phyloP scores from a whole-genome alignment of 495 filamentous ascomycete species.

The Choiromyces venosus region DNA sequence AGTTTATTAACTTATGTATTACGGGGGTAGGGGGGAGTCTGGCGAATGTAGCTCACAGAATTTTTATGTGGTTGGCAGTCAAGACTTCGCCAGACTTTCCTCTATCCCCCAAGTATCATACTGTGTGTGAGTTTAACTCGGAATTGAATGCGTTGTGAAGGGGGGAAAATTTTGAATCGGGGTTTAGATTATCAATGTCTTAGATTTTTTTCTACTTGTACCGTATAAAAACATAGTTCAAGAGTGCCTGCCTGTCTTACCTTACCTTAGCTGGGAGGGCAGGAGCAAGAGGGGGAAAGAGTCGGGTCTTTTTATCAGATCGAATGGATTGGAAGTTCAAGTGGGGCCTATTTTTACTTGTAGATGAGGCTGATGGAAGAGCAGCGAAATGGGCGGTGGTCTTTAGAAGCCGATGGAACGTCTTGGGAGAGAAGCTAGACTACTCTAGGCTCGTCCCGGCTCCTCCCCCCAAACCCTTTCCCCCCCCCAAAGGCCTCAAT shows the following conservation, averaged over 20 bases:
- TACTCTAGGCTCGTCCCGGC: slow-evolving; percentile 20
- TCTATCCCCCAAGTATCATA: too few species aligned
- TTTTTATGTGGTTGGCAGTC: too few species aligned
- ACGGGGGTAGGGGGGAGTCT: too few species aligned
- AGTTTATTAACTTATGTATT: not conserved
- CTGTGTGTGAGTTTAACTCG: not conserved
- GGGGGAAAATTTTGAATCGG: not conserved
- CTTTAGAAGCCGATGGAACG: slow-evolving; percentile 38
- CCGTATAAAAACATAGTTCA: too few species aligned
- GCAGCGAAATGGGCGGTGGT: slow-evolving; percentile 30
- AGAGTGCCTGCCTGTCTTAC: too few species aligned
- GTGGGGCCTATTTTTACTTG: slow-evolving; percentile 5
- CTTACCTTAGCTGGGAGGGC: not conserved
- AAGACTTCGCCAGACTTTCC: too few species aligned
- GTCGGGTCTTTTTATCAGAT: not conserved
- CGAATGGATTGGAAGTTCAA: not conserved
- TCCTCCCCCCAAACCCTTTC: slow-evolving; percentile 27
- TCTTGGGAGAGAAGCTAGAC: slow-evolving; percentile 31
- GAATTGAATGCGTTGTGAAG: not conserved
- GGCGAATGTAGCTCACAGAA: too few species aligned
- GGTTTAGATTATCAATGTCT: not conserved
- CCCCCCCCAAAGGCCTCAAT: slow-evolving; percentile 30
- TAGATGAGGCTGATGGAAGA: slow-evolving; percentile 39
- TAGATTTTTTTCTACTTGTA: not conserved
- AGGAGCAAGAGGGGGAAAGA: not conserved